Conservation (phyloP, 1,284 basidiomycete species). For the Marasmius tenuissimus region DNA sequence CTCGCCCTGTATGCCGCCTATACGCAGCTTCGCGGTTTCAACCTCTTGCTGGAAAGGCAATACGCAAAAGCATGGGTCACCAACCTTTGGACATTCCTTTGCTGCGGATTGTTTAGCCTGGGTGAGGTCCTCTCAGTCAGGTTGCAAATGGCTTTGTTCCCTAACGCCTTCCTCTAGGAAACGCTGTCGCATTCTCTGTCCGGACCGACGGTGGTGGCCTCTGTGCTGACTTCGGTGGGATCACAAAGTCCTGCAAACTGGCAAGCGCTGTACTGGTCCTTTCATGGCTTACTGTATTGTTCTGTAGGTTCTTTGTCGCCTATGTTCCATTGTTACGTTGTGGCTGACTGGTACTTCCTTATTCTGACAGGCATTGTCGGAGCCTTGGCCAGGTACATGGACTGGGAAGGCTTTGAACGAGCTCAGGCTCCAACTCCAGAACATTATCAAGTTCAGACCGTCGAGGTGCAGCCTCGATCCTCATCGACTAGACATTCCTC, state of each 20-base stretch:
- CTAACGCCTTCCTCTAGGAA: neutral
- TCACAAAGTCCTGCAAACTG: constrained; percentile 1
- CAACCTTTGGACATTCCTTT: neutral
- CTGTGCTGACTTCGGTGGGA: constrained; percentile 5
- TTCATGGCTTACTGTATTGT: neutral
- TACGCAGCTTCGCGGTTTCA: constrained; percentile 9
- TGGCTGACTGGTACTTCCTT: neutral
- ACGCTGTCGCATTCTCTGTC: neutral
- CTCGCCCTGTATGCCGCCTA: constrained; percentile 14
- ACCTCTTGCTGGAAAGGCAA: neutral
- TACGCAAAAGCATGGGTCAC: neutral
- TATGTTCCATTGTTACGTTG: neutral
- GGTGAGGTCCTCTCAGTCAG: neutral
- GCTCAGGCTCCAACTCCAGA: neutral
- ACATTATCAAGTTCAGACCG: neutral
- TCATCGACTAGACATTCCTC: neutral
- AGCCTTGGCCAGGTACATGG: neutral
- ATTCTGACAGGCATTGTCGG: neutral
- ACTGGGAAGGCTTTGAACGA: neutral
- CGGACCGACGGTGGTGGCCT: constrained; percentile 2
- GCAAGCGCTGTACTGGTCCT: constrained; percentile 4
- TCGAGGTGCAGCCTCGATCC: neutral
- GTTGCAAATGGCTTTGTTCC: neutral
- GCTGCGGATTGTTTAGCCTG: neutral
- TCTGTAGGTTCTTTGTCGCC: neutral